Evolutionary conservation across 441 rosid genomes (phyloP), one percentile per base, ranked within the genome.

Genomic region (Populus hybrid): DNA sequence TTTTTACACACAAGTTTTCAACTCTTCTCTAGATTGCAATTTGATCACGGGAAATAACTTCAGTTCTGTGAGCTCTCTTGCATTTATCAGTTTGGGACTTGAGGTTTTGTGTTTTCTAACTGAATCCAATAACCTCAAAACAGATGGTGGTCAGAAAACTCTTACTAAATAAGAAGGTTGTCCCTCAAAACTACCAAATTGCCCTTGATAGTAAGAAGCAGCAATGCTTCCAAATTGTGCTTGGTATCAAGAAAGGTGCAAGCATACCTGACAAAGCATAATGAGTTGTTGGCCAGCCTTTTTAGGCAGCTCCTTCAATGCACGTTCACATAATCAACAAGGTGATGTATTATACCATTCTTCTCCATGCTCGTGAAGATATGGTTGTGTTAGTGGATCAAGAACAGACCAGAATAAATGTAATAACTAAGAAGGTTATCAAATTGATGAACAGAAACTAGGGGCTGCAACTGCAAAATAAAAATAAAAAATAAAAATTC

Each of bases 301-400:
- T 80, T 89, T 86, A 4, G 95, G 97, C 69, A 87, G 82, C 71
- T 94, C 97, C 82, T 87, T 90, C 68, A 94, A 81, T 16, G 92
- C 97, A 73, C 86, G 90, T 74, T 89, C 93, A 74, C 97, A 94
- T 71, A 93, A 86, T 53, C 85, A 87, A 77, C 91, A 92, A 7
- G 97, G 97, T 28, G 94, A 91, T 59, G 87, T 81, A 83, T 93
- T 89, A 78, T 90, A 92, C 97, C 97, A 94, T 80, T 94, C 97
- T 72, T 94, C 98, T 78, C 97, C 97, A 83, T 90, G 88, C 75
- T 90, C 95, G 9, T 92, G 94, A 81, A 94, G 97, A 82, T 87
- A 92, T 19, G 97, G 94, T 80, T 90, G 97, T 75, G 91, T 85
- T 73, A 91, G 93, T 40, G 97, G 95, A 72, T 91, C 78, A 81